These are phyloP conservation scores for Pythium utonaiense DNA, from an alignment of 352 stramenopile species.

Conservation along the genomic window DNA sequence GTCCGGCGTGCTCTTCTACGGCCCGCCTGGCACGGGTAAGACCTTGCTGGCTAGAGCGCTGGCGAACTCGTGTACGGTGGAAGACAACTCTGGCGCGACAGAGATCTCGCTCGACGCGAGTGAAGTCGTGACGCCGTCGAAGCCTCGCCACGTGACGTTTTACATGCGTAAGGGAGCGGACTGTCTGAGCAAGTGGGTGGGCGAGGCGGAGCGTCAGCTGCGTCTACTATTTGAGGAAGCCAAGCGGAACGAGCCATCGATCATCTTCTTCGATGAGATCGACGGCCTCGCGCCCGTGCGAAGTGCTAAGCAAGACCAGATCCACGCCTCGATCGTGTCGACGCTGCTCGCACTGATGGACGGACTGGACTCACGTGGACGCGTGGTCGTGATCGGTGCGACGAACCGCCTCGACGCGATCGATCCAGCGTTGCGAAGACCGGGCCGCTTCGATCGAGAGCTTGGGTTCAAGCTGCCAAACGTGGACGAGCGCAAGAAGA, in stretches of 20 bases:
- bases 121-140: conserved; percentile 15
- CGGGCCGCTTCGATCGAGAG: conserved; percentile 92
- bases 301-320: conserved; percentile 92
- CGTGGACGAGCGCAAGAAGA: conserved; percentile 70
- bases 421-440: conserved; percentile 92
- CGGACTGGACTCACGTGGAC: conserved; percentile 78
- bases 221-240: conserved; percentile 90
- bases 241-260: conserved; percentile 87
- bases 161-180: conserved; percentile 94
- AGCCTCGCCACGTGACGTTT: conserved; percentile 82
- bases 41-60: conserved; percentile 87
- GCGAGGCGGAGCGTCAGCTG: conserved; percentile 89
- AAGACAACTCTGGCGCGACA: conserved; percentile 18
- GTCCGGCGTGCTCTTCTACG: conserved; percentile 87
- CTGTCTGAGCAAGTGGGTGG: conserved; percentile 91
- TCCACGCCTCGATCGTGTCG: conserved; percentile 91
- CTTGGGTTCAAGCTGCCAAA: conserved; percentile 89
- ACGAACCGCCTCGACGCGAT: conserved; percentile 97
- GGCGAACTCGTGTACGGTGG: conserved; percentile 80
- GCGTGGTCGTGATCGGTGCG: conserved; percentile 97
- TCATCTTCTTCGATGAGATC: conserved; percentile 96
- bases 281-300: conserved; percentile 90
- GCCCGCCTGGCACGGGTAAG: conserved; percentile 91
- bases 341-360: conserved; percentile 93
- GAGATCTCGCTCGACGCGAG: conserved; percentile 17